phyloP scores from a whole-genome alignment of 352 stramenopile genomes.

The Phytophthora quininea region DNA sequence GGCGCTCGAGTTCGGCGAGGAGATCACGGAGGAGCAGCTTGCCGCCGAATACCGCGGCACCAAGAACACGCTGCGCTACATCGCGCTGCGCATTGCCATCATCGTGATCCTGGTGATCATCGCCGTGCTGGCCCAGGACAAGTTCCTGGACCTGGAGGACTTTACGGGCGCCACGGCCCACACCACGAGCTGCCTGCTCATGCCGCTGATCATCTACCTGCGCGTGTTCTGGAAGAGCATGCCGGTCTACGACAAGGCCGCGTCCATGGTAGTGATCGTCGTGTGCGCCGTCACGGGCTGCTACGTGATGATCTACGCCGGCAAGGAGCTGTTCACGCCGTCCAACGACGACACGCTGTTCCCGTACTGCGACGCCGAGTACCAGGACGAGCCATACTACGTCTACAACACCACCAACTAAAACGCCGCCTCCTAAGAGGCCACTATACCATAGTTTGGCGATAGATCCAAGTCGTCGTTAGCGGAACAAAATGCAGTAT shows the following conservation, averaged over 20 bases:
- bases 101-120: conserved; percentile 38
- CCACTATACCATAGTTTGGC: conserved; percentile 1
- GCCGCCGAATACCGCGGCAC: conserved; percentile 11
- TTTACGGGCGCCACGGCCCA: conserved; percentile 39
- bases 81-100: conserved; percentile 34
- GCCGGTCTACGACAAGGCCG: conserved; percentile 30
- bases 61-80: conserved; percentile 37
- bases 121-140: conserved; percentile 34
- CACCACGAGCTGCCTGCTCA: conserved; percentile 50
- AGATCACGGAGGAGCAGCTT: conserved; percentile 28
- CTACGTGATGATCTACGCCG: conserved; percentile 28
- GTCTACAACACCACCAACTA: conserved; percentile 19
- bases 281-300: conserved; percentile 25
- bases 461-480: conserved; percentile 4
- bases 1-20: conserved; percentile 32
- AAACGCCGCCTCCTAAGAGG: neutral
- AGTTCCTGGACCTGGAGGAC: conserved; percentile 42
- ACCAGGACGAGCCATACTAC: conserved; percentile 21
- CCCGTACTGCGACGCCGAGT: conserved; percentile 18
- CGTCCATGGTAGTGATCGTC: conserved; percentile 20
- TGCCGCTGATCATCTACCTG: conserved; percentile 37
- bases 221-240: conserved; percentile 33
- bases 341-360: conserved; percentile 14
- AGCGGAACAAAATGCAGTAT: neutral
- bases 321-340: conserved; percentile 19